A percentile compares a stretch with the other conserved stretches of the same genome.
These are phyloP conservation scores for Apiospora marii DNA, from an alignment of 2,329 filamentous ascomycete species.

Conservation along the genomic window DNA sequence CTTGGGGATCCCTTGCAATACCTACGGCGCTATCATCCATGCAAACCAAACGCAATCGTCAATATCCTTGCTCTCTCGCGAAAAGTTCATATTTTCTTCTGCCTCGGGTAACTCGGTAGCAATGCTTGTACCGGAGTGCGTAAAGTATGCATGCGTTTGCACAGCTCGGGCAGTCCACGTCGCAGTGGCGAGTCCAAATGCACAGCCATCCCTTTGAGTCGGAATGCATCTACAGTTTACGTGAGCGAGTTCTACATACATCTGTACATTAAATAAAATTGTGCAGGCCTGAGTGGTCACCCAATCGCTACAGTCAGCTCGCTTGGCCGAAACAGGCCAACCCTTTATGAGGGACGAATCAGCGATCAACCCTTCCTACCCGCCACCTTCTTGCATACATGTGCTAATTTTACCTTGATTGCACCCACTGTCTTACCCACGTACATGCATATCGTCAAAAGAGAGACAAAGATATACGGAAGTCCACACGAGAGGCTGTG, in stretches of 20 bases:
- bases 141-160: neutral
- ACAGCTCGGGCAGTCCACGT: neutral
- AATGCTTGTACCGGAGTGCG: neutral
- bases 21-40: slow-evolving; percentile 1
- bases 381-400: slow-evolving; percentile 12
- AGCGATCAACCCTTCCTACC: neutral
- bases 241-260: neutral
- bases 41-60: neutral
- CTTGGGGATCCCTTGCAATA: slow-evolving; percentile 17
- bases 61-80: neutral
- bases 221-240: neutral
- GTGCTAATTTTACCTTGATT: neutral
- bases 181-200: neutral
- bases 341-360: neutral
- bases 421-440: neutral
- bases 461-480: neutral
- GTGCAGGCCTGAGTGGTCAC: neutral
- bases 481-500: neutral
- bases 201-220: slow-evolving; percentile 1
- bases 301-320: slow-evolving; percentile 3
- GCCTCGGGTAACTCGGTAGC: neutral
- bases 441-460: neutral
- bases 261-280: neutral
- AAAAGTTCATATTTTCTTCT: neutral
- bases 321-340: slow-evolving; percentile 3